A percentile compares a stretch with the other conserved stretches of the same genome.
These are phyloP conservation scores for Epichloe aotearoae DNA, from an alignment of 2,329 filamentous ascomycete species.

Conservation along the genomic window DNA sequence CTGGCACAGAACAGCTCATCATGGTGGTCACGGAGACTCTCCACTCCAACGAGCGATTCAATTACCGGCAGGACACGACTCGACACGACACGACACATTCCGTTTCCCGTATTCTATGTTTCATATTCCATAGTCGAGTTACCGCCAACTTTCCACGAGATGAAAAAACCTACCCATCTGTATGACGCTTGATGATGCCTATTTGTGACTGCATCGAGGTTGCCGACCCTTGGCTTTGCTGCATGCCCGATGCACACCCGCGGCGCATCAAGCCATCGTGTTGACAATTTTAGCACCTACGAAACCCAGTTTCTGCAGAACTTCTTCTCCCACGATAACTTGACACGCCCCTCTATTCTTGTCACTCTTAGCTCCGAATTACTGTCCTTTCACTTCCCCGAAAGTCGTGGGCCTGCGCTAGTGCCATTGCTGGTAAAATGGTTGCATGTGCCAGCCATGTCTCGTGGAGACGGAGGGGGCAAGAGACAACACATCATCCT, in stretches of 20 bases:
- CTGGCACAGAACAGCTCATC: not conserved
- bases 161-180: not conserved
- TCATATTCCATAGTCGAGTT: not conserved
- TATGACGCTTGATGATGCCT: not conserved
- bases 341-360: not conserved
- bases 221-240: not conserved
- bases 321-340: not conserved
- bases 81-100: too few species aligned
- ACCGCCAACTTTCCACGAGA: not conserved
- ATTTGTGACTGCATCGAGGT: not conserved
- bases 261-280: not conserved
- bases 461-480: not conserved
- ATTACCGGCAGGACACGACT: not conserved
- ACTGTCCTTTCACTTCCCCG: not conserved
- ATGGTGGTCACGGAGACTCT: not conserved
- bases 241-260: not conserved
- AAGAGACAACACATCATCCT: not conserved
- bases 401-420: slow-evolving; percentile 1
- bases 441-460: not conserved
- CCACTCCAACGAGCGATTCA: not conserved
- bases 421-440: not conserved
- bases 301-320: not conserved
- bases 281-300: not conserved
- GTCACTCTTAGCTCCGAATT: not conserved
- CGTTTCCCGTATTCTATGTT: not conserved